Conservation (phyloP, 371 early-diverging fungal genomes). For the Mucor indicus region DNA sequence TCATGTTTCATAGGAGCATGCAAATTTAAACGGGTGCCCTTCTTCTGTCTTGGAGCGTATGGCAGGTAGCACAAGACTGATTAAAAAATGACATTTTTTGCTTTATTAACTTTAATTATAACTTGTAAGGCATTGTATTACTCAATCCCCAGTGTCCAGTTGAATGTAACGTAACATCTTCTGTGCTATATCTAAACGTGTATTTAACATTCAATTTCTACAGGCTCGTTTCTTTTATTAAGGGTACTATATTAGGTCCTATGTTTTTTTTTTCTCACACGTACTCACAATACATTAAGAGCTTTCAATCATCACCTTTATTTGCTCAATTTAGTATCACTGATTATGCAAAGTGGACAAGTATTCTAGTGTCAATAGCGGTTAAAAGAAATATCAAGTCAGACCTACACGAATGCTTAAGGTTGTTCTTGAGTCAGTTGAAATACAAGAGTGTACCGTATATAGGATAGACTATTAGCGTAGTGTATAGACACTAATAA, state of each 20-base stretch:
- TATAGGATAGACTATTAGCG: neutral
- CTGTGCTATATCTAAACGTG: neutral
- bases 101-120: neutral
- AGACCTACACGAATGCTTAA: conserved; percentile 6
- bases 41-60: conserved; percentile 11
- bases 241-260: neutral
- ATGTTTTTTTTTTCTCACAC: neutral
- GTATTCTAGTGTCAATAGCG: conserved; percentile 7
- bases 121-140: conserved; percentile 4
- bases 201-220: neutral
- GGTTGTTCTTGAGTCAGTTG: neutral
- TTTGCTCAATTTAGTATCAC: neutral
- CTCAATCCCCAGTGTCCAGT: conserved; percentile 5
- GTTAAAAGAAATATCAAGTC: neutral
- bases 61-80: conserved; percentile 6
- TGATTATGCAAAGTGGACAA: conserved; percentile 17
- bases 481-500: neutral
- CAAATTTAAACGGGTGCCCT: neutral
- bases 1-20: neutral
- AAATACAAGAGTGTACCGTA: conserved; percentile 6
- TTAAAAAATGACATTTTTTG: neutral
- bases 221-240: conserved; percentile 5
- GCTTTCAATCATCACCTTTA: conserved; percentile 1
- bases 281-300: neutral
- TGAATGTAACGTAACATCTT: neutral